phyloP scores from a whole-genome alignment of 2,329 filamentous ascomycete genomes.

The Blastomyces silverae region DNA sequence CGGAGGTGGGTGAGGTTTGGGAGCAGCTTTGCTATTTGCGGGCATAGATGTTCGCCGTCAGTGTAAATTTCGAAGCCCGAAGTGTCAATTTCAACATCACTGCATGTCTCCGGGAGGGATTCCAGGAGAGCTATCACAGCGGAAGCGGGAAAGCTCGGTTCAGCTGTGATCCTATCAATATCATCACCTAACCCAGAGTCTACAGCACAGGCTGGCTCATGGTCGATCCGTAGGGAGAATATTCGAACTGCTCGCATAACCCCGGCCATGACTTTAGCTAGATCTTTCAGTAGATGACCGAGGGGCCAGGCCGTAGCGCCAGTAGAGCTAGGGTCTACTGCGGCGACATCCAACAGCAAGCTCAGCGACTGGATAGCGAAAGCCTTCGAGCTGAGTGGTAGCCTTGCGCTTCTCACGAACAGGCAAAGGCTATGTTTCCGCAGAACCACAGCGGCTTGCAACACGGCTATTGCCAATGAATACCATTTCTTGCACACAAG shows the following conservation, averaged over 20 bases:
- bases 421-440: not conserved
- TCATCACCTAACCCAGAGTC: not conserved
- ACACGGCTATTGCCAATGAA: not conserved
- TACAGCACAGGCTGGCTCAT: not conserved
- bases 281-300: constrained; percentile 1
- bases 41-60: constrained; percentile 17
- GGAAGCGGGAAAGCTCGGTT: constrained; percentile 10
- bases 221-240: constrained; percentile 14
- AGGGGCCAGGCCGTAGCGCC: not conserved
- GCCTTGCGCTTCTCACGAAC: constrained; percentile 7
- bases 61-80: constrained; percentile 16
- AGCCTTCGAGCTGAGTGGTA: not conserved
- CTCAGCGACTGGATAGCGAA: constrained; percentile 14
- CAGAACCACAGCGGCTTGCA: constrained; percentile 2
- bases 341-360: constrained; percentile 5
- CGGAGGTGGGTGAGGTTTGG: constrained; percentile 15
- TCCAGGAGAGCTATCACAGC: constrained; percentile 12
- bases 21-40: constrained; percentile 13
- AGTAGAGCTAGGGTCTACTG: not conserved
- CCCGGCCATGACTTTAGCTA: constrained; percentile 8
- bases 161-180: not conserved
- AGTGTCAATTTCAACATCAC: constrained; percentile 19
- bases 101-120: constrained; percentile 15
- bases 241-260: constrained; percentile 8
- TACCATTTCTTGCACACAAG: constrained; percentile 15